Evolutionary conservation across 148 eudicot species (phyloP), one percentile per base, ranked within the genome.

Genomic region (Rhododendron molle): DNA sequence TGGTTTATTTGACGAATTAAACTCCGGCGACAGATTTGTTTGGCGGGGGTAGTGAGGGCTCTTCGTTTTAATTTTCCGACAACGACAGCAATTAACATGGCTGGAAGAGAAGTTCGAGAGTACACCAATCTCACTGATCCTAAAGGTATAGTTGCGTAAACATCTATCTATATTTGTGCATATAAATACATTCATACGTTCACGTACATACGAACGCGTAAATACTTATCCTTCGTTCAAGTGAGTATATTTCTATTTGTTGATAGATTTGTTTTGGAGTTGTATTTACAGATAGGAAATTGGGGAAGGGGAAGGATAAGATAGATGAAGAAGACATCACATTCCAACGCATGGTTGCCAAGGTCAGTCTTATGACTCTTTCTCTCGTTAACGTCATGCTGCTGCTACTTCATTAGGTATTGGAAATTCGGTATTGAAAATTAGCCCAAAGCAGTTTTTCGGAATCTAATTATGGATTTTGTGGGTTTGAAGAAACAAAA

Each of bases 311-410:
- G 71, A 94, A 94, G 89, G 98, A 94, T 83, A 90, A 90, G 89
- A 90, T 95, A 56, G 99, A 97, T 82, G 99, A 97, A 52, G 98
- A 97, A 91, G 98, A 95, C 46, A 83, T 95, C 50, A 91, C 99
- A 78, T 97, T 97, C 85, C 99, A 95, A 89, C 96, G 98, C 80
- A 97, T 97, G 99, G 98, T 97, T 84, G 95, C 99, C 77, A 97
- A 97, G 99, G 99, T 97, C 95, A 94, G 98, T 90, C 90, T 80
- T 81, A 84, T 84, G 87, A 50, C 84, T 44, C 65, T 44, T 54
- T 32, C 80, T 81, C 56, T 81, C 67, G 44, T 32, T 78, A 47
- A 78, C 36, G 32, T 28, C 36, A 80, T 20, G 26, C 15, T 67
- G 5, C 16, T 54, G 73, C 32, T 65, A 10, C 72, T 67, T 67